phyloP scores from a whole-genome alignment of 495 filamentous ascomycete species.

The Friedmanniomyces simplex region DNA sequence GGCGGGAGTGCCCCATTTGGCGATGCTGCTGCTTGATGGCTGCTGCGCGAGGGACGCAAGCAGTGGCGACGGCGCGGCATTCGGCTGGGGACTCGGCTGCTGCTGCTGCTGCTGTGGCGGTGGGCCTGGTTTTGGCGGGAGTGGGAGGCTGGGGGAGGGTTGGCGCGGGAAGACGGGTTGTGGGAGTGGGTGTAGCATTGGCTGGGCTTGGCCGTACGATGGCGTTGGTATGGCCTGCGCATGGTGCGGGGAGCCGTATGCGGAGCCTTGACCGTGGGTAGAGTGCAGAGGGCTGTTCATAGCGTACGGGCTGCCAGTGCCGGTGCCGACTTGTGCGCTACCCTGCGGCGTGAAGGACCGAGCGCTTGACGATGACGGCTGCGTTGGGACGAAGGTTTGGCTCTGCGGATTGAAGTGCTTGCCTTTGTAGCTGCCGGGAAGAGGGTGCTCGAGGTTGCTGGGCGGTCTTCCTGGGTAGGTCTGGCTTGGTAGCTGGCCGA shows the following conservation, averaged over 20 bases:
- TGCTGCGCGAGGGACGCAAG: neutral
- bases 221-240: neutral
- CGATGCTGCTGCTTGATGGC: conserved; percentile 30
- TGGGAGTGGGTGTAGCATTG: conserved; percentile 21
- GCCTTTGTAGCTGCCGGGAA: conserved; percentile 71
- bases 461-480: conserved; percentile 52
- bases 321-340: conserved; percentile 9
- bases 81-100: neutral
- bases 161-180: conserved; percentile 22
- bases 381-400: conserved; percentile 68
- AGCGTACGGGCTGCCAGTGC: conserved; percentile 1
- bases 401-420: conserved; percentile 90
- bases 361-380: conserved; percentile 21
- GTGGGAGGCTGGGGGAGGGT: conserved; percentile 15
- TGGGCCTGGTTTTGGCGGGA: conserved; percentile 10
- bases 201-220: conserved; percentile 6
- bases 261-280: conserved; percentile 3
- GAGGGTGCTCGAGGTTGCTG: conserved; percentile 49
- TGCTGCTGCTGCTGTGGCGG: conserved; percentile 3
- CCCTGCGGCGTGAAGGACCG: conserved; percentile 16
- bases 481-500: conserved; percentile 65
- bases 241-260: conserved; percentile 8
- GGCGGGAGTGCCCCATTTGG: conserved; percentile 36
- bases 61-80: neutral
- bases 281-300: conserved; percentile 3